A percentile compares a stretch with the other conserved stretches of the same genome.
These are phyloP conservation scores for Dothiorella sarmentorum DNA, from an alignment of 2,329 filamentous ascomycete species.

Conservation along the genomic window DNA sequence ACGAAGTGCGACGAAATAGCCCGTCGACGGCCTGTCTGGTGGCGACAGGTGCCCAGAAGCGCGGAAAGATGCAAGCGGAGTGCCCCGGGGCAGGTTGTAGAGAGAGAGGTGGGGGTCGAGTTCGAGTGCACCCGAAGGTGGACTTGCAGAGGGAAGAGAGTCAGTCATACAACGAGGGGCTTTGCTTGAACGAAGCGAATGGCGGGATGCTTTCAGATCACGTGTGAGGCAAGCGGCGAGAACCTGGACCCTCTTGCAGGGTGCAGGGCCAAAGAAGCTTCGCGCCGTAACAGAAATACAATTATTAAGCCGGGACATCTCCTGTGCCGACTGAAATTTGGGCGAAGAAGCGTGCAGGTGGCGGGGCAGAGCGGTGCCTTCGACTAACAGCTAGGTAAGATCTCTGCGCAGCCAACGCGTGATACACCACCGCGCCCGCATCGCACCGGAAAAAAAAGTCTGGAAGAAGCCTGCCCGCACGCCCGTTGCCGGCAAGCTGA, in stretches of 20 bases:
- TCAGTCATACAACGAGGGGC: slow-evolving; percentile 11
- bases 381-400: background rate
- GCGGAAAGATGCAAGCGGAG: background rate
- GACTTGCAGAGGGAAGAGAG: slow-evolving; percentile 16
- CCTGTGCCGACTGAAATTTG: background rate
- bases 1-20: slow-evolving; percentile 4
- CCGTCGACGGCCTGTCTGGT: background rate
- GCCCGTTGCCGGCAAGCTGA: background rate
- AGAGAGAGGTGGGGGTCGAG: background rate
- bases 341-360: background rate
- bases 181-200: no score
- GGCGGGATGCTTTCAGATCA: background rate
- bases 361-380: background rate
- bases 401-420: background rate
- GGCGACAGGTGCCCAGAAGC: background rate
- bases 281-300: background rate
- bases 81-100: background rate
- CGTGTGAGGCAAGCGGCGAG: background rate
- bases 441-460: background rate
- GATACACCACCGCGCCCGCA: background rate
- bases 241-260: background rate
- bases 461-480: background rate
- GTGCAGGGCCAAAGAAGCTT: background rate
- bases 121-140: slow-evolving; percentile 17
- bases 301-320: background rate